phyloP scores from a whole-genome alignment of 1,284 basidiomycete species.

The Peniophora sp. region DNA sequence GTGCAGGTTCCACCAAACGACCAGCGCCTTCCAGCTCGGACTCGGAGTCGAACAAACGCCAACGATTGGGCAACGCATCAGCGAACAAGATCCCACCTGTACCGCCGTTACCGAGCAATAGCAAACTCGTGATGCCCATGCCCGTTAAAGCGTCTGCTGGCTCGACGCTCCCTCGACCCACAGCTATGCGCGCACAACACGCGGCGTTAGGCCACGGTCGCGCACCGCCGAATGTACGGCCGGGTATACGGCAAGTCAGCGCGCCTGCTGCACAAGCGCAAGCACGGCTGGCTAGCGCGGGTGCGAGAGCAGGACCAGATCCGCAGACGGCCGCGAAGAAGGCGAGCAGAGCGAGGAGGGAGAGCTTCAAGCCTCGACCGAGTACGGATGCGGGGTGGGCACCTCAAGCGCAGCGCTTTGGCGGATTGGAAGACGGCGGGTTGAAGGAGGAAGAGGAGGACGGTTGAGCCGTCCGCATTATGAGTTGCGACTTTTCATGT shows the following conservation, averaged over 20 bases:
- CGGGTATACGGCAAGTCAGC: neutral
- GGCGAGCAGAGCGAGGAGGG: constrained; percentile 42
- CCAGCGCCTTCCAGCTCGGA: constrained; percentile 27
- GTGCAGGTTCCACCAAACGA: constrained; percentile 56
- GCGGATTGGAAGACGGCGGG: constrained; percentile 20
- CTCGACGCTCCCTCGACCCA: constrained; percentile 27
- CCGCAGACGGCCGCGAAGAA: constrained; percentile 30
- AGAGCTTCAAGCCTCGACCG: constrained; percentile 73
- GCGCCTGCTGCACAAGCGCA: constrained; percentile 3
- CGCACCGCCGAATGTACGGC: constrained; percentile 18
- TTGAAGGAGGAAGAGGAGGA: constrained; percentile 30
- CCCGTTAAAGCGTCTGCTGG: constrained; percentile 11
- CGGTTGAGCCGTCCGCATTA: neutral
- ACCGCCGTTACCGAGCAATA: constrained; percentile 11
- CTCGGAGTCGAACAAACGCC: constrained; percentile 50
- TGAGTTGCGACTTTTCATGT: no score
- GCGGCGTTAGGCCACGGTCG: constrained; percentile 44
- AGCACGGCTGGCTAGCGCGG: neutral
- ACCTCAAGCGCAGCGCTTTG: constrained; percentile 15
- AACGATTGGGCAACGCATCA: constrained; percentile 36
- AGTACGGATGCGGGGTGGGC: constrained; percentile 41
- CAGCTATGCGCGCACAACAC: constrained; percentile 35
- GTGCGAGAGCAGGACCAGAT: constrained; percentile 1
- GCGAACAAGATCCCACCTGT: constrained; percentile 12
- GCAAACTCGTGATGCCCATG: constrained; percentile 29